Evolutionary conservation across 2,329 filamentous ascomycete genomes (phyloP), one percentile per base, ranked within the genome.

Genomic region (Fusarium ambrosium): DNA sequence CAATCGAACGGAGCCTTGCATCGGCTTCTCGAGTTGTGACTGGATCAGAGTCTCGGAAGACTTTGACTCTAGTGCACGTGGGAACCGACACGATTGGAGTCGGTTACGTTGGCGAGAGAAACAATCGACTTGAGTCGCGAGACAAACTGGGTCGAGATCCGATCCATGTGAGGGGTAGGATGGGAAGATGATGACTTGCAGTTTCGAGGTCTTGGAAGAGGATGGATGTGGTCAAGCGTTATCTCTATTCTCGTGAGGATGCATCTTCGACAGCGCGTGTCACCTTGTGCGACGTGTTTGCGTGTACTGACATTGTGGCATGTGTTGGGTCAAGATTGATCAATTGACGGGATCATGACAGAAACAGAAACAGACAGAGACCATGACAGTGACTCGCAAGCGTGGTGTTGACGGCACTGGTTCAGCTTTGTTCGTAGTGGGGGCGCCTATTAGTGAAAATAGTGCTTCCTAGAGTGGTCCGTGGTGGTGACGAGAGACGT

Each of bases 61-160:
- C 55, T 43, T 62, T 73, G 71, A 69, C 65, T 70, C 69, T 75
- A 64, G 69, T 70, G 65, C 77, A 79, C 74, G 72, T 78, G 77
- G 77, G 71, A 69, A 29, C 62, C 51, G 64, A 68, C 62, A 53
- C 64, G 63, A 69, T 61, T 66, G 67, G 67, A 68, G 34, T 43
- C 48, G 27, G 56, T 18, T 65, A 61, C 51, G 37, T 29, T 62
- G 24, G 60, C 22, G 48, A 48, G 66, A 60, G 53, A 45, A 60
- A 62, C 65, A 43, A 67, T 70, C 48, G 72, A 69, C 64, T 34
- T 53, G 69, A 70, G 69, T 64, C 70, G 66, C 37, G 53, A 63
- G 56, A 59, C 53, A 56, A 11, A 65, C 39, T 56, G 41, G 71
- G 64, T 53, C 71, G 39, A 65, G 69, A 65, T 75, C 66, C 56